Base-by-base conservation (phyloP, 352 stramenopile species). In the Pythium folliculosum region DNA sequence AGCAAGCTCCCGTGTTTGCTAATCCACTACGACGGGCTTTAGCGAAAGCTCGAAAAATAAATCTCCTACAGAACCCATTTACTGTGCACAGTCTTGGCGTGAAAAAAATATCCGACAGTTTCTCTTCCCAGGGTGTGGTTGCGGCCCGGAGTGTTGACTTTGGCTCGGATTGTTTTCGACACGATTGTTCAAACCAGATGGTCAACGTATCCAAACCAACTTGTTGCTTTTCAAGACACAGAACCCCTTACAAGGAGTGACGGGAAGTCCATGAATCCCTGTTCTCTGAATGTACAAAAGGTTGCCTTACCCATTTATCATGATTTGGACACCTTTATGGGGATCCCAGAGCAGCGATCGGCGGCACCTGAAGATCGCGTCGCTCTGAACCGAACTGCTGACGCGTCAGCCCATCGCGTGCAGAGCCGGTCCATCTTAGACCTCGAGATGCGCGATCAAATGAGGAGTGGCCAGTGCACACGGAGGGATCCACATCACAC, bases 161-260 rank as follows among this genome's bases (percentile, higher is more conserved):
- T 16, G 35, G 48, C 25, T 43, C 56, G 25, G 27, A 25, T 40
- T 23, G 57, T n/a, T 54, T 64, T 48, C 47, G 59, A 19, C 32
- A 45, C 32, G 44, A 45, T 65, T 57, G 59, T 65, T 65, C 59
- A 59, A 65, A 65, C 59, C 59, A 59, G 45, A 57, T 65, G 59
- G 59, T 65, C 47, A 53, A 58, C 10, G 12, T 45, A 49, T 55
- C 48, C 14, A 12, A 44, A 13, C 45, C 19, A 45, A 50, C 21
- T 38, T 22, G 3, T 23, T 30, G 21, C 27, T 7, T 52, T 30
- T 35, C 5, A 19, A 52, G 21, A 35, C 9, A 32, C 27, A 32
- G 5, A 32, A 32, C 27, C 27, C 27, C 27, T 32, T 32, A 32
- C 27, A 32, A 32, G 27, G 27, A 32, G 27, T 32, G 27, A 32